A percentile compares a stretch with the other conserved stretches of the same genome.
These are phyloP conservation scores for Neocatenulostroma microsporum DNA, from an alignment of 2,329 filamentous ascomycete species.

Conservation along the genomic window DNA sequence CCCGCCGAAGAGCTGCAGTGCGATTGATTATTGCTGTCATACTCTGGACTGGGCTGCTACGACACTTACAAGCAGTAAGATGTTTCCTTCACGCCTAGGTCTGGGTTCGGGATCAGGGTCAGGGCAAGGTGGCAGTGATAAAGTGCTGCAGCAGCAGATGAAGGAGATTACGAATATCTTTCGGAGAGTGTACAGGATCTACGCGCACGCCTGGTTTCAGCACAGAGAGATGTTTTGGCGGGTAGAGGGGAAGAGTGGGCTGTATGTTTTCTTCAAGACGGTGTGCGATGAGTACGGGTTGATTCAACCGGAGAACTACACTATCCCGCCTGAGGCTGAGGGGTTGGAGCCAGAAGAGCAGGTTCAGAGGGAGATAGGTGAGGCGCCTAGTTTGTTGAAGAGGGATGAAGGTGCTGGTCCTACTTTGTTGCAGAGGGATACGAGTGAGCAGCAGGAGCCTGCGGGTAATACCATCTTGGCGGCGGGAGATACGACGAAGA, in stretches of 20 bases:
- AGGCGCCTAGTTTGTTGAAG: conserved; percentile 29
- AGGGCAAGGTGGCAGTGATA: conserved; percentile 24
- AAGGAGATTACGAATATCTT: conserved; percentile 94
- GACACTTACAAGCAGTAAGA: conserved; percentile 85
- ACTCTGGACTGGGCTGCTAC: conserved; percentile 97
- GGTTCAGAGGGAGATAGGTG: conserved; percentile 3
- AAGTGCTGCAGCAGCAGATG: conserved; percentile 48
- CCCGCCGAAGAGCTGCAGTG: conserved; percentile 91
- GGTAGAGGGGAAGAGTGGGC: conserved; percentile 78
- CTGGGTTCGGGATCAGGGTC: conserved; percentile 36
- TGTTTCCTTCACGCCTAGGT: conserved; percentile 79
- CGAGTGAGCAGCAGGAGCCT: conserved; percentile 22
- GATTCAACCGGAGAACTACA: conserved; percentile 90
- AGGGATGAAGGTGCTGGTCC: conserved; percentile 19
- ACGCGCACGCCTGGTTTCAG: conserved; percentile 98
- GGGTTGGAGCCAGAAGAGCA: conserved; percentile 52
- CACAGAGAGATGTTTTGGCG: conserved; percentile 93
- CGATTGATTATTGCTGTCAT: conserved; percentile 98
- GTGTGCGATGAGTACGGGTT: conserved; percentile 89
- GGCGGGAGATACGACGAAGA: conserved; percentile 63
- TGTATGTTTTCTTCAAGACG: conserved; percentile 95
- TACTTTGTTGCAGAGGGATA: conserved; percentile 7
- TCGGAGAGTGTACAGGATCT: conserved; percentile 87
- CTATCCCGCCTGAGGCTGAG: conserved; percentile 86
- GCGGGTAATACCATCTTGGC: conserved; percentile 41